Evolutionary conservation across 345 rosid genomes (phyloP), one percentile per base, ranked within the genome.

Genomic region (Eucalyptus marginata): DNA sequence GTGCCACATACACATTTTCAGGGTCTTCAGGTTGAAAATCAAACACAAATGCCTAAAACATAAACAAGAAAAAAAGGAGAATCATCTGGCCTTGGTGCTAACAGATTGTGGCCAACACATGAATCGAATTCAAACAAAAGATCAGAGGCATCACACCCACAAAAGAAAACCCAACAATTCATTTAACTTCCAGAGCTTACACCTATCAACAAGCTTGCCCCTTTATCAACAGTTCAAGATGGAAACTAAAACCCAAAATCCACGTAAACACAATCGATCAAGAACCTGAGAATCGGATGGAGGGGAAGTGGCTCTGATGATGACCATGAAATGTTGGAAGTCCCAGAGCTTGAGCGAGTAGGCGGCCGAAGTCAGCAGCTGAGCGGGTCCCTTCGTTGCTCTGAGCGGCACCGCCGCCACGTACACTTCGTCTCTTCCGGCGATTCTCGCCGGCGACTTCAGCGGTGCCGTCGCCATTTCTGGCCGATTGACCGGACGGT

Each of bases 21-120:
- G 97, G 96, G 87, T 94, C 96, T 87, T 90, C 90, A 10, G 96
- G 97, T 89, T 94, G 96, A 90, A 94, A 95, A 93, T 94, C 94
- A 40, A 91, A 95, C 86, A 91, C 95, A 83, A 90, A 29, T 14
- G 86, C 92, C 96, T 94, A 33, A 85, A 88, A 24, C 88, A 10
- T n/a, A 64, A 64, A 64, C 76, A 64, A n/a, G 76, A 13, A 64
- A 8, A 33, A 47, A 14, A 80, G 49, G 47, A 25, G 6, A 18
- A 22, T 24, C 64, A 88, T 86, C 90, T 49, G 62, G 16, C 58
- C 33, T 46, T 27, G 49, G 49, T 49, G 84, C 88, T 5, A 5
- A 87, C 76, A 64, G 76, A n/a, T 29, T 64, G 76, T 64, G 20
- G 76, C 40, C 20, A 64, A n/a, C 76, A 14, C 40, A 14, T n/a